Evolutionary conservation across 1,284 basidiomycete genomes (phyloP), one percentile per base, ranked within the genome.

Genomic region (Austroboletus novae-zelandiae): DNA sequence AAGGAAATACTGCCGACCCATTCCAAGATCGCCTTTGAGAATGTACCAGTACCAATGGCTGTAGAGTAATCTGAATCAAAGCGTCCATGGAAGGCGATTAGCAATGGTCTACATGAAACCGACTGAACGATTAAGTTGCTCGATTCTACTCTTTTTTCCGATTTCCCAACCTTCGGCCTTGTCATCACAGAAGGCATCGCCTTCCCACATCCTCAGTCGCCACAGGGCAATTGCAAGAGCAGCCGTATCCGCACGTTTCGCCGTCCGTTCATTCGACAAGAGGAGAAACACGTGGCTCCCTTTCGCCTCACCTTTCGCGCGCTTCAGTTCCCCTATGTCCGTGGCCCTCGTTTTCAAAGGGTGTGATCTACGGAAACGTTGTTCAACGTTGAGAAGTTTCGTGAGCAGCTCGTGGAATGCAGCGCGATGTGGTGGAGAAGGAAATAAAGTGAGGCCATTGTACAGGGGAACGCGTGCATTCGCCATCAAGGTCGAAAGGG

Each of bases 191-290:
- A 70, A 78, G 1, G 66, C 62, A 23, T 66, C 72, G 3, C 79
- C 78, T 58, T 89, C 83, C 76, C 84, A 91, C 78, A 90, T 81
- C 51, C 83, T 74, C 42, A 89, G 52, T 53, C 89, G 78, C 88
- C 88, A 91, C 18, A 91, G 60, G 1, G 89, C 86, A 43, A 85
- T 77, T 0, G 82, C 83, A 11, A 86, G 68, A 6, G 81, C 75
- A 3, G 77, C 80, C 5, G 77, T 71, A 59, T 91, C 88, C 0
- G 75, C 83, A 39, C 80, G 71, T 46, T 65, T 63, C 13, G 77
- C 58, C 1, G 77, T 80, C 17, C 71, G 61, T 25, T 66, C 70
- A 51, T 79, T 74, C 8, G 85, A 81, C 50, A 66, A 72, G 11
- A 91, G 58, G n/a, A 89, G 58, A 59, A 86, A 87, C 2, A 85